Conservation (phyloP, 768 basidiomycete species). For the Kwoniella dendrophila region DNA sequence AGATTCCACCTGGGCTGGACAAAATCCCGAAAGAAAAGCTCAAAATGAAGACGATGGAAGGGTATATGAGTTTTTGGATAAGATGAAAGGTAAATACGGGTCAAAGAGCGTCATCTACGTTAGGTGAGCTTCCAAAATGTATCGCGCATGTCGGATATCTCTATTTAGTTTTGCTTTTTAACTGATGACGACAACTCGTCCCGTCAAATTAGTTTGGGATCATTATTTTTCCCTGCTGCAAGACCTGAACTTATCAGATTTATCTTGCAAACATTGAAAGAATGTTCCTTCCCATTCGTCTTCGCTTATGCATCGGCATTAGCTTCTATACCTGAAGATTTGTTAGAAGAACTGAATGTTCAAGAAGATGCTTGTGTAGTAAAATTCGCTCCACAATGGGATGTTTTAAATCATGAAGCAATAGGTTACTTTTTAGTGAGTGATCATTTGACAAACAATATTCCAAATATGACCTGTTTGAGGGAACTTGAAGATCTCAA, state of each 20-base stretch:
- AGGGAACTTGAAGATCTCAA: no score
- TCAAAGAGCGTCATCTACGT: conserved; percentile 29
- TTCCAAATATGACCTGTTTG: neutral
- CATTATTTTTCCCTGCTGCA: conserved; percentile 27
- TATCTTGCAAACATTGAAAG: conserved; percentile 31
- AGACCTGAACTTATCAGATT: conserved; percentile 33
- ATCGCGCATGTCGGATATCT: neutral
- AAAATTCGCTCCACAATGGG: conserved; percentile 36
- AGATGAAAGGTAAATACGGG: conserved; percentile 31
- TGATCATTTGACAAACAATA: neutral
- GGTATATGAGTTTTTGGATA: conserved; percentile 31
- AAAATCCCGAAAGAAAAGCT: neutral
- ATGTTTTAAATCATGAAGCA: conserved; percentile 33
- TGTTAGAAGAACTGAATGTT: conserved; percentile 23
- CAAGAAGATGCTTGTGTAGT: conserved; percentile 20
- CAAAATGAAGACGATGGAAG: conserved; percentile 22
- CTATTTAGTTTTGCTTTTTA: neutral
- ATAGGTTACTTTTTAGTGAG: conserved; percentile 30
- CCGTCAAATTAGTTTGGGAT: conserved; percentile 40
- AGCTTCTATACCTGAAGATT: conserved; percentile 12
- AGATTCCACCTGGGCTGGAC: conserved; percentile 26
- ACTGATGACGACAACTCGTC: neutral
- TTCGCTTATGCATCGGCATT: conserved; percentile 35
- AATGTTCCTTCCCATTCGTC: conserved; percentile 26
- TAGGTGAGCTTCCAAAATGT: conserved; percentile 18